Evolutionary conservation across 345 rosid species (phyloP).

Genomic region (Geranium brycei): DNA sequence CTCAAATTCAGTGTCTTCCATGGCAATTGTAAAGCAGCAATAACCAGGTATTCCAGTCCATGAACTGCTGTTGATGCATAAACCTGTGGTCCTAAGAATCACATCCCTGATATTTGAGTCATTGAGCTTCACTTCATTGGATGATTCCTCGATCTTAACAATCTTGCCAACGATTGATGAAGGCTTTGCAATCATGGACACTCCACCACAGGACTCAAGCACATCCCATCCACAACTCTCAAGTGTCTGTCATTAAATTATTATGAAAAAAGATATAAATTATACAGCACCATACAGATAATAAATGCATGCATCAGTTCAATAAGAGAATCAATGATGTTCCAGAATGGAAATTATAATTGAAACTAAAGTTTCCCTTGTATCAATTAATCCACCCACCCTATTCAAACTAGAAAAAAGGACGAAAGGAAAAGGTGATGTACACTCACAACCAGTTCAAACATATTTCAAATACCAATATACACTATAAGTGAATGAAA

Average conservation of each 20-base stretch:
- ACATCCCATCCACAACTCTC: slow-evolving; percentile 90
- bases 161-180: slow-evolving; percentile 45
- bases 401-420: not conserved
- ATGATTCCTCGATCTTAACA: slow-evolving; percentile 21
- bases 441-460: not conserved
- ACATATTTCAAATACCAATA: not conserved
- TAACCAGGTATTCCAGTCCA: slow-evolving; percentile 91
- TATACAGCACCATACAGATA: not conserved
- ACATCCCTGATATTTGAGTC: slow-evolving; percentile 65
- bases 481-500: not conserved
- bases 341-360: not conserved
- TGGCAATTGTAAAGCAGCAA: slow-evolving; percentile 74
- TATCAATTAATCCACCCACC: not conserved
- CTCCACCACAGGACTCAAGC: slow-evolving; percentile 46
- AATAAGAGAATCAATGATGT: not conserved
- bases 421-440: not conserved
- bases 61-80: slow-evolving; percentile 66
- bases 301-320: too few relatives aligned
- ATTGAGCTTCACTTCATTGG: slow-evolving; percentile 34
- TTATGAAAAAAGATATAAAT: not conserved
- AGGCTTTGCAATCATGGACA: slow-evolving; percentile 86
- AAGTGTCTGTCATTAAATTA: slow-evolving; percentile 30
- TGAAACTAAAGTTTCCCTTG: too few relatives aligned
- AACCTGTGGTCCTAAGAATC: slow-evolving; percentile 49
- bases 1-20: slow-evolving; percentile 60